These are phyloP conservation scores for Saraca asoca DNA, from an alignment of 331 rosid species.

Conservation along the genomic window DNA sequence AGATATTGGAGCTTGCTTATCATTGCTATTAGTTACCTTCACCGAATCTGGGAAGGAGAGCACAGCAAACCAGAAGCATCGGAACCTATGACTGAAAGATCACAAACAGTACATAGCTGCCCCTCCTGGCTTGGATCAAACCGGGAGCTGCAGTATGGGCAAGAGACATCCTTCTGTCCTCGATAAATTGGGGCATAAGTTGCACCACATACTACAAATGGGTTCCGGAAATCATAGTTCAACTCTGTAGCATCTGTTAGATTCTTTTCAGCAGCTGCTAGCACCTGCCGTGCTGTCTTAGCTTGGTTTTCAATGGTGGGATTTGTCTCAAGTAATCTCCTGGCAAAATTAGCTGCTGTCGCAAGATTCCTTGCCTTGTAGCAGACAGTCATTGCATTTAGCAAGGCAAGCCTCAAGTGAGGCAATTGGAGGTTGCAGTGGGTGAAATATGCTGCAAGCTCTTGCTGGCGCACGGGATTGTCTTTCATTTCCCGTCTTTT, in stretches of 20 bases:
- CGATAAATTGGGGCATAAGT: constrained; percentile 60
- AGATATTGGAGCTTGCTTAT: neutral
- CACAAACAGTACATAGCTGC: constrained; percentile 58
- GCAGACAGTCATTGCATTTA: constrained; percentile 48
- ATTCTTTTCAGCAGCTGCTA: constrained; percentile 65
- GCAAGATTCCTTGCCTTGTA: constrained; percentile 60
- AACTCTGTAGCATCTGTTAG: constrained; percentile 49
- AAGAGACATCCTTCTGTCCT: constrained; percentile 60
- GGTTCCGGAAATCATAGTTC: constrained; percentile 67
- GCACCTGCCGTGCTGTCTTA: constrained; percentile 58
- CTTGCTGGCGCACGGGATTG: constrained; percentile 54
- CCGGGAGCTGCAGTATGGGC: constrained; percentile 61
- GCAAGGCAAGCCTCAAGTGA: constrained; percentile 63
- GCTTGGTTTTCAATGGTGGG: constrained; percentile 57
- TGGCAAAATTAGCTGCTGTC: constrained; percentile 59
- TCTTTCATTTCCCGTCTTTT: constrained; percentile 56
- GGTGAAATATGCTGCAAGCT: constrained; percentile 73
- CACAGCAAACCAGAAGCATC: constrained; percentile 69
- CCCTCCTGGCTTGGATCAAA: constrained; percentile 63
- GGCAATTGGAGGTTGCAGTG: constrained; percentile 69
- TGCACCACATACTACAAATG: constrained; percentile 64
- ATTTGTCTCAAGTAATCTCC: constrained; percentile 61
- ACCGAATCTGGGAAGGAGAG: constrained; percentile 63
- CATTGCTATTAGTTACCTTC: constrained; percentile 19
- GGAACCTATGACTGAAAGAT: constrained; percentile 57